Conservation (phyloP, 1,139 yeast genomes). For the Debaryomyces udenii region DNA sequence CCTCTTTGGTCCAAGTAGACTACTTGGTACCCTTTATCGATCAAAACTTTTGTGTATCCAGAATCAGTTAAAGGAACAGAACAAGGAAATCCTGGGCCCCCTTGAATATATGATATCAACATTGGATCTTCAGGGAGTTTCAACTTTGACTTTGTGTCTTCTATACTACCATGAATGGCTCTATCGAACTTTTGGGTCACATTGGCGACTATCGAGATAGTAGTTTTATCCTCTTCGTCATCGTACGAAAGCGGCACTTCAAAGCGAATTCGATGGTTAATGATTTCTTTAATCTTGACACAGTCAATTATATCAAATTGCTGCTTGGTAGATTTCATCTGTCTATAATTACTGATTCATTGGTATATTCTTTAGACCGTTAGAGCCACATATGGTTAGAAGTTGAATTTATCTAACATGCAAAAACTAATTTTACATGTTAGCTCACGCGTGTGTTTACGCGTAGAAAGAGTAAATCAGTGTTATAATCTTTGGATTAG, state of each 20-base stretch:
- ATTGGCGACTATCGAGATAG: constrained; percentile 36
- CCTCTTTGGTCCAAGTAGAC: constrained; percentile 61
- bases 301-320: constrained; percentile 25
- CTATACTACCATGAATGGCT: constrained; percentile 18
- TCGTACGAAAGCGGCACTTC: constrained; percentile 33
- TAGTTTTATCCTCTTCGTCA: constrained; percentile 13
- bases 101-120: constrained; percentile 51
- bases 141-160: constrained; percentile 9
- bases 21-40: constrained; percentile 49
- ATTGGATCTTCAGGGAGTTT: constrained; percentile 33
- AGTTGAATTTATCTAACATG: background rate
- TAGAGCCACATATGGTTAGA: no score
- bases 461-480: background rate
- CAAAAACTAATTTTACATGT: background rate
- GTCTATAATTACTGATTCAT: background rate
- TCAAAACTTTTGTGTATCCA: constrained; percentile 39
- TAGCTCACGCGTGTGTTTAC: background rate
- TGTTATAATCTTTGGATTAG: background rate
- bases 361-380: no score
- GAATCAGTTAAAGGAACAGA: constrained; percentile 38
- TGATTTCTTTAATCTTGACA: constrained; percentile 29
- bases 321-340: background rate
- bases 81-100: constrained; percentile 62
- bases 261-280: constrained; percentile 29
- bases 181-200: constrained; percentile 36